Evolutionary conservation across 108 stramenopile species (phyloP).

Genomic region (Nannochloropsis gaditana): DNA sequence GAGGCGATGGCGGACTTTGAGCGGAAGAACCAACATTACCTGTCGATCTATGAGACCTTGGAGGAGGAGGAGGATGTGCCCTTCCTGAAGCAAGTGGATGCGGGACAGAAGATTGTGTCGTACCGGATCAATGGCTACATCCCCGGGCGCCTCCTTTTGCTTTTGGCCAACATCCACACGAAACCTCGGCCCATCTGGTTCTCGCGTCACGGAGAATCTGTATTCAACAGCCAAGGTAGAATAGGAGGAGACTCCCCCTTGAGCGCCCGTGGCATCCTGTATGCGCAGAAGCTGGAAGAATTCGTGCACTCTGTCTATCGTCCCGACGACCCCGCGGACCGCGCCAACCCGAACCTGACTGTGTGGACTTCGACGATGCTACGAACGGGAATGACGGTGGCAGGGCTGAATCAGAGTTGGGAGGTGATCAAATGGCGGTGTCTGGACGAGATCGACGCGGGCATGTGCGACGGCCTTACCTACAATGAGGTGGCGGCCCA

Average conservation of each 20-base stretch:
- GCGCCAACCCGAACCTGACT: constrained; percentile 29
- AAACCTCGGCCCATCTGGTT: constrained; percentile 22
- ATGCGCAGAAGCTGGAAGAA: constrained; percentile 38
- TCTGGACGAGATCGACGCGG: constrained; percentile 46
- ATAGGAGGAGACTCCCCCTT: constrained; percentile 42
- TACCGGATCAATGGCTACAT: not conserved
- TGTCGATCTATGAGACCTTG: constrained; percentile 19
- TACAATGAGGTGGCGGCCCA: constrained; percentile 41
- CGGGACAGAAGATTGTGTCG: constrained; percentile 21
- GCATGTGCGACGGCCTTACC: constrained; percentile 41
- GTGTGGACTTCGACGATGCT: constrained; percentile 50
- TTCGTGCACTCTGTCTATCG: constrained; percentile 34
- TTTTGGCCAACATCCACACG: constrained; percentile 26
- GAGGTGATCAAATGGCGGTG: constrained; percentile 41
- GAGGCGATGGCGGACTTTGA: constrained; percentile 22
- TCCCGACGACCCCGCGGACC: not conserved
- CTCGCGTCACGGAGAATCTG: not conserved
- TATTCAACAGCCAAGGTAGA: constrained; percentile 23
- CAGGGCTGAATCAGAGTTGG: constrained; percentile 27
- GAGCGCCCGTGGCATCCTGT: constrained; percentile 32
- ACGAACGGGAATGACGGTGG: constrained; percentile 45
- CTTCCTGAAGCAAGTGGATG: constrained; percentile 40
- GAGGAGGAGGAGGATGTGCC: constrained; percentile 26
- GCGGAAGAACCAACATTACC: constrained; percentile 19
- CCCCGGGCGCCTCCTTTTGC: not conserved